Conservation (phyloP, 306 rosid genomes). For the Vicia sativa region DNA sequence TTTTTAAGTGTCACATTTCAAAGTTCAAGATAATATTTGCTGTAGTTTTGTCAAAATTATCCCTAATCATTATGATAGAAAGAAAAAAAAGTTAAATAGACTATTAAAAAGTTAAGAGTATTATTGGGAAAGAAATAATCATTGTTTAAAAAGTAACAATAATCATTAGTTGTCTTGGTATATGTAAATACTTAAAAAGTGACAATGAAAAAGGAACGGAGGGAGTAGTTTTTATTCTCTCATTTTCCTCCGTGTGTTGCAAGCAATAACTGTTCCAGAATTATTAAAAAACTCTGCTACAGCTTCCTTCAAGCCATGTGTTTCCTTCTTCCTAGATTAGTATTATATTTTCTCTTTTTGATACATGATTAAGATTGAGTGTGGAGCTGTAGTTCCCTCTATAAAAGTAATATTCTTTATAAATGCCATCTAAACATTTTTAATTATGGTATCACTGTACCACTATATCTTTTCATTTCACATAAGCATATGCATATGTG, state of each 20-base stretch:
- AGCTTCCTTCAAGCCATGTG: neutral
- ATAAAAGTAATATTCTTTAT: conserved; percentile 11
- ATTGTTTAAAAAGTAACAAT: too few relatives aligned
- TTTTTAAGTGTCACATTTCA: too few relatives aligned
- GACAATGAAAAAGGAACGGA: too few relatives aligned
- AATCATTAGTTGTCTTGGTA: too few relatives aligned
- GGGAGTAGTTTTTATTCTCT: neutral
- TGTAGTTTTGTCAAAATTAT: too few relatives aligned
- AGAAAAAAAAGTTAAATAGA: too few relatives aligned
- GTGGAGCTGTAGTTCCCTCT: conserved; percentile 16
- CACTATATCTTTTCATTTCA: conserved; percentile 22
- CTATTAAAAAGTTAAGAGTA: too few relatives aligned
- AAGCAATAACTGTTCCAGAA: neutral
- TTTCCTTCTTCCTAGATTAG: neutral
- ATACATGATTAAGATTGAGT: neutral
- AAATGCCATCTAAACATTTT: conserved; percentile 19
- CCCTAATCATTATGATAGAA: too few relatives aligned
- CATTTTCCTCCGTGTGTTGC: neutral
- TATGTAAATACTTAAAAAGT: too few relatives aligned
- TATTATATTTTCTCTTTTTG: conserved; percentile 16
- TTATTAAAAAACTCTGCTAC: neutral
- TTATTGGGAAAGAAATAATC: too few relatives aligned
- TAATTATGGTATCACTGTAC: conserved; percentile 7
- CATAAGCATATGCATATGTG: conserved; percentile 19
- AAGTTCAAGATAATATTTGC: too few relatives aligned